Conservation (phyloP, 2,329 filamentous ascomycete species). For the Apiospora pterosperma region DNA sequence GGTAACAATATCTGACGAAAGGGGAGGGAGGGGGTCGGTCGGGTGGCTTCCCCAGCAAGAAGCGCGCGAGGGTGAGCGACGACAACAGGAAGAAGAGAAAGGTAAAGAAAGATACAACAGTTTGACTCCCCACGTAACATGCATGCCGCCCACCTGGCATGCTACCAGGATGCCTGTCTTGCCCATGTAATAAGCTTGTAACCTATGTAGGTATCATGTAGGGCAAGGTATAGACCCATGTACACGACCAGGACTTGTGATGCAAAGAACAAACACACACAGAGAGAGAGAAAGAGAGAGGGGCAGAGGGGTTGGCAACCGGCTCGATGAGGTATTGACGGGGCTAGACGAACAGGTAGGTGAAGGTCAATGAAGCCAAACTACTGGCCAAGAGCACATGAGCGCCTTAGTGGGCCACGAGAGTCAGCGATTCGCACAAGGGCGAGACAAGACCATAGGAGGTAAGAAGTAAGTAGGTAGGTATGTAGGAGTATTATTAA, state of each 20-base stretch:
- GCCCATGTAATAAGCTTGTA: conserved; percentile 12
- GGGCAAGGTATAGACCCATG: conserved; percentile 21
- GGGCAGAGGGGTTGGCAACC: conserved; percentile 5
- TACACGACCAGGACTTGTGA: conserved; percentile 24
- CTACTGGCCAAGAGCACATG: conserved; percentile 7
- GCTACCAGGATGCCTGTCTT: conserved; percentile 27
- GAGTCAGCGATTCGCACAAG: conserved; percentile 26
- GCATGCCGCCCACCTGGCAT: conserved; percentile 33
- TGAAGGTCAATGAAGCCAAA: neutral
- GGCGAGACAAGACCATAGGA: neutral
- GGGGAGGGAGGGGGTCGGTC: conserved; percentile 20
- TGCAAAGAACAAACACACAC: neutral
- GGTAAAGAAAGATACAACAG: conserved; percentile 17
- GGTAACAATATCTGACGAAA: conserved; percentile 26
- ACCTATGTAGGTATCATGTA: conserved; percentile 30
- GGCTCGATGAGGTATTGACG: conserved; percentile 1
- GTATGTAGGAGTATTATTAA: neutral
- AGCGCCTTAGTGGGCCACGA: conserved; percentile 19
- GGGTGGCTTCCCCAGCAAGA: neutral
- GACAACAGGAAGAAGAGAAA: conserved; percentile 13
- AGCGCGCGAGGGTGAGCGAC: neutral
- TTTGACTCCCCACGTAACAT: conserved; percentile 24
- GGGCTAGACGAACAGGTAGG: conserved; percentile 1
- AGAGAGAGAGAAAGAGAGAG: no score
- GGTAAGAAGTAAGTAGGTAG: neutral